Evolutionary conservation across 1,284 basidiomycete genomes (phyloP).

Genomic region (Naganishia liquefaciens): DNA sequence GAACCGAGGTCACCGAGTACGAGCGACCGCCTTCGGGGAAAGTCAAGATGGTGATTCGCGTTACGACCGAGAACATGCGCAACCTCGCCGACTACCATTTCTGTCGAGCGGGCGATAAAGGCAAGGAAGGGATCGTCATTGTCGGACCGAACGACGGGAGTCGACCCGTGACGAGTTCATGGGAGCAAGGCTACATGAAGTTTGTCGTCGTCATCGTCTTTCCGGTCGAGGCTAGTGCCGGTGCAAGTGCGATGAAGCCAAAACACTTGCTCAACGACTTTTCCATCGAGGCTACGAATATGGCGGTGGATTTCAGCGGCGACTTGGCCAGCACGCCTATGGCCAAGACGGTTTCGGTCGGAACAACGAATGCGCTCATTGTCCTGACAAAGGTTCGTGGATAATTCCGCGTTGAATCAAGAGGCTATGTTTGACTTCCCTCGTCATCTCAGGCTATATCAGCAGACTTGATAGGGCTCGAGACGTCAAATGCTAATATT

Average conservation of each 20-base stretch:
- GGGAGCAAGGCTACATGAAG: conserved; percentile 17
- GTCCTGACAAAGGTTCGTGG: background rate
- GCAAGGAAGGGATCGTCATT: conserved; percentile 13
- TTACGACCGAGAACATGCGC: conserved; percentile 3
- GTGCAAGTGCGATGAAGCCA: background rate
- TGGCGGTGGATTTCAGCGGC: background rate
- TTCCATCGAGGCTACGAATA: conserved; percentile 7
- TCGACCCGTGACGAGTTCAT: conserved; percentile 12
- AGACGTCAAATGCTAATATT: conserved; percentile 20
- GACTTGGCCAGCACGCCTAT: background rate
- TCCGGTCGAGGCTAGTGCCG: conserved; percentile 2
- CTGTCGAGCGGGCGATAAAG: background rate
- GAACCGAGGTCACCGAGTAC: conserved; percentile 5
- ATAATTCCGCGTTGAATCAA: background rate
- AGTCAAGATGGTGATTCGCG: conserved; percentile 2
- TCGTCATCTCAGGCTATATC: background rate
- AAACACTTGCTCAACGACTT: background rate
- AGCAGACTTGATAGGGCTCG: background rate
- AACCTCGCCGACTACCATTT: conserved; percentile 15
- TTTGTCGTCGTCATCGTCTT: conserved; percentile 9
- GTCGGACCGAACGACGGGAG: conserved; percentile 13
- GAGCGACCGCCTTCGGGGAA: conserved; percentile 18
- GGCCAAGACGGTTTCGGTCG: conserved; percentile 6
- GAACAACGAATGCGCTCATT: conserved; percentile 11
- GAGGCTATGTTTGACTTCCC: background rate